These are phyloP conservation scores for Raphanus hybrid DNA, from an alignment of 441 rosid species.

Conservation along the genomic window DNA sequence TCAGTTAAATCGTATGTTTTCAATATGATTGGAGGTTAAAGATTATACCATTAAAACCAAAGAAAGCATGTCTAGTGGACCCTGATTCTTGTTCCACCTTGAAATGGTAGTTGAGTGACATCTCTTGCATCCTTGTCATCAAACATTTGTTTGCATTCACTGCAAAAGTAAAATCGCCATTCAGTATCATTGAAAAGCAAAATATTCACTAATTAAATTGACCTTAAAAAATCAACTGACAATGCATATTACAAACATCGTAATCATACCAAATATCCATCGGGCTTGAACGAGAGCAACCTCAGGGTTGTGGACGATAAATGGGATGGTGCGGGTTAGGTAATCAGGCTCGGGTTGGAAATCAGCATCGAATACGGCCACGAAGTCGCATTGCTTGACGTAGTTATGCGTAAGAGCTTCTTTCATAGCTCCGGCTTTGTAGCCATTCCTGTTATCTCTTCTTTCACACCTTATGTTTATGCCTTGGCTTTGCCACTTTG, in stretches of 20 bases:
- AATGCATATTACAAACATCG: not conserved
- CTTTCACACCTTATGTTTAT: constrained; percentile 56
- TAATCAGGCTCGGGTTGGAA: constrained; percentile 73
- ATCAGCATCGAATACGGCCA: constrained; percentile 68
- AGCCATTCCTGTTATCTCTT: constrained; percentile 62
- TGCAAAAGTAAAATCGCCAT: constrained; percentile 4
- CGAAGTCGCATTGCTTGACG: constrained; percentile 59
- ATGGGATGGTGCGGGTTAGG: constrained; percentile 61
- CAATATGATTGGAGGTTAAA: not conserved
- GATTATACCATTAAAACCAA: constrained; percentile 39
- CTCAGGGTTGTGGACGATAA: constrained; percentile 57
- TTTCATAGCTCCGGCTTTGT: constrained; percentile 68
- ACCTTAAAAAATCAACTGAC: not conserved
- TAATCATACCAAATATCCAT: constrained; percentile 61
- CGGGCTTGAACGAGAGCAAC: constrained; percentile 74
- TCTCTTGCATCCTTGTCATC: constrained; percentile 47
- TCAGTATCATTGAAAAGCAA: not conserved
- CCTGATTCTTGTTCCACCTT: constrained; percentile 40
- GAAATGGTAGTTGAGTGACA: constrained; percentile 46
- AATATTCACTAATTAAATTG: not conserved
- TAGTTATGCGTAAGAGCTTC: constrained; percentile 67
- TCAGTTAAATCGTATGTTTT: too few relatives aligned
- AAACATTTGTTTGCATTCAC: constrained; percentile 42
- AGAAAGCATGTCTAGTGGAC: constrained; percentile 40
- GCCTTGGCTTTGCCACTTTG: constrained; percentile 74